Evolutionary conservation across 1,284 basidiomycete genomes (phyloP), one percentile per base, ranked within the genome.

Genomic region (Microbotryum lychnidis-dioicae): DNA sequence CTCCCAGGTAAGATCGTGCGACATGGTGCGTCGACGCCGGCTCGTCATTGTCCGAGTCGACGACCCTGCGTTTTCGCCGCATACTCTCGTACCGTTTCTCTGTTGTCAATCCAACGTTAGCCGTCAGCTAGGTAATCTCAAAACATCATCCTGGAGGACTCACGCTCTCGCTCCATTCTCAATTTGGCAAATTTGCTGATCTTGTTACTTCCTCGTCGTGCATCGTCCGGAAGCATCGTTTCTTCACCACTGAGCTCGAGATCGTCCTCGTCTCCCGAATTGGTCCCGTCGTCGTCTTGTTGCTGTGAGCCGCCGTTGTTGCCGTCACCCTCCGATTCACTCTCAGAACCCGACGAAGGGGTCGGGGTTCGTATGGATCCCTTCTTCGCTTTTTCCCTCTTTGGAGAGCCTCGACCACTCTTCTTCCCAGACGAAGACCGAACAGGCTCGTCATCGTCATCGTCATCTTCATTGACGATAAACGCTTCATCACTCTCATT

Each of bases 221-320:
- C 47, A 21, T 47, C 54, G n/a, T 46, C 45, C 46, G 49, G 27
- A 50, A 46, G 23, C 31, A 44, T 7, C 18, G 18, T 56, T 21
- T 53, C 59, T 42, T 60, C 44, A 5, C 54, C 59, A 6, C 49
- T 29, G 23, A 54, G 49, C 27, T 23, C n/a, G n/a, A 45, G 31
- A 21, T 58, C 57, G 23, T 54, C 64, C 33, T 63, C 64, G 58
- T 63, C 64, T 31, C 52, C 56, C 8, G 56, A 53, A 25, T 54
- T 57, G 10, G 37, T 31, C 8, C 58, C 58, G 14, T 48, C 45
- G 27, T 54, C 52, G 44, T 29, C 16, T 42, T n/a, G 23, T 16
- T 18, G 37, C 9, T 51, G 37, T 16, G 44, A 18, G 25, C 12
- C 31, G 25, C 6, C 31, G 27, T 46, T 7, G 27, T 27, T 7